phyloP scores from a whole-genome alignment of 768 basidiomycete genomes.

The Heimioporus sp. region DNA sequence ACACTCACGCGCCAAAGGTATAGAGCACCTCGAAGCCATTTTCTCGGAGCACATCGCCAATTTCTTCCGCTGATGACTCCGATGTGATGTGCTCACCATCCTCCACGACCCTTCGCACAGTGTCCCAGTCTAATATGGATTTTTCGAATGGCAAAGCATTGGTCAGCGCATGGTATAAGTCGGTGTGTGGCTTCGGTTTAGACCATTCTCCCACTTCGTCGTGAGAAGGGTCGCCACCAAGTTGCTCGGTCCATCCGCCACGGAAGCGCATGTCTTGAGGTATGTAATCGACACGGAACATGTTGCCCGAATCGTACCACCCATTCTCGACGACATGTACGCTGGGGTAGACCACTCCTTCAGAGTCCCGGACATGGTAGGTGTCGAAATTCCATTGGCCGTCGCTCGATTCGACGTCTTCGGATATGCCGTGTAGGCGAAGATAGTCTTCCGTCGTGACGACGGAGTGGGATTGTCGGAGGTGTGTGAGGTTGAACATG shows the following conservation, averaged over 20 bases:
- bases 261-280: conserved; percentile 31
- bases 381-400: conserved; percentile 37
- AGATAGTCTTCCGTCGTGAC: conserved; percentile 43
- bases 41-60: conserved; percentile 33
- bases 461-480: conserved; percentile 36
- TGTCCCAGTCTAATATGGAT: conserved; percentile 24
- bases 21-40: conserved; percentile 43
- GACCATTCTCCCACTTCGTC: conserved; percentile 22
- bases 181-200: conserved; percentile 9
- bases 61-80: conserved; percentile 22
- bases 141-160: conserved; percentile 3
- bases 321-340: conserved; percentile 36
- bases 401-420: conserved; percentile 31
- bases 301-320: conserved; percentile 35
- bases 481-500: conserved; percentile 45
- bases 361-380: conserved; percentile 30
- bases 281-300: conserved; percentile 38
- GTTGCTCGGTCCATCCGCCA: conserved; percentile 25
- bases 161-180: conserved; percentile 17
- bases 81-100: conserved; percentile 20
- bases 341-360: conserved; percentile 17
- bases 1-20: conserved; percentile 42
- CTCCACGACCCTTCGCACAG: conserved; percentile 18
- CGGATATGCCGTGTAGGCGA: conserved; percentile 36
- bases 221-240: conserved; percentile 10